Evolutionary conservation across 2,329 filamentous ascomycete species (phyloP).

Genomic region (Periglandula ipomoeae): DNA sequence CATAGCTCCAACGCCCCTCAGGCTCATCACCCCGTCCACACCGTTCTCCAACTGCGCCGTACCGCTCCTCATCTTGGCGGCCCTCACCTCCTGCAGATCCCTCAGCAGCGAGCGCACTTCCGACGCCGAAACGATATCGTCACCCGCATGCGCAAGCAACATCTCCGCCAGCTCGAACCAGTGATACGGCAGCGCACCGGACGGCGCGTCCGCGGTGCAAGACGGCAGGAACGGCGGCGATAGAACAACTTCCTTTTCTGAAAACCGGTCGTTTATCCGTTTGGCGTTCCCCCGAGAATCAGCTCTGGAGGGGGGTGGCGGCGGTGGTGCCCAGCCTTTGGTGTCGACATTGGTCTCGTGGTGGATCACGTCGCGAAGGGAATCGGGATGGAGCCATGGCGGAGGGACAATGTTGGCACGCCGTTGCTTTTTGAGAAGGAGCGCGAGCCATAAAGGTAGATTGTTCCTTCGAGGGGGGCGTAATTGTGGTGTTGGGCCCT

Average conservation of each 20-base stretch:
- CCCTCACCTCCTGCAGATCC: constrained; percentile 78
- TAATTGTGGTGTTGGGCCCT: constrained; percentile 72
- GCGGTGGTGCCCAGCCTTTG: constrained; percentile 68
- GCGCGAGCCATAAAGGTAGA: constrained; percentile 86
- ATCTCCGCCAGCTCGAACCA: constrained; percentile 90
- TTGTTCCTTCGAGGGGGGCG: constrained; percentile 71
- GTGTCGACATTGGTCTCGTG: constrained; percentile 67
- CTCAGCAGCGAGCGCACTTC: constrained; percentile 66
- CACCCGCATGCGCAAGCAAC: constrained; percentile 72
- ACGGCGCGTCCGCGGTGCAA: constrained; percentile 59
- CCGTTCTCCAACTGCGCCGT: constrained; percentile 62
- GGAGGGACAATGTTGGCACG: constrained; percentile 89
- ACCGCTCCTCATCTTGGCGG: constrained; percentile 77
- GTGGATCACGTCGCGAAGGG: constrained; percentile 68
- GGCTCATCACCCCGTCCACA: constrained; percentile 59
- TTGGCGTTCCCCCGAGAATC: constrained; percentile 36
- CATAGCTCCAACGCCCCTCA: constrained; percentile 79
- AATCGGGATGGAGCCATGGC: constrained; percentile 72
- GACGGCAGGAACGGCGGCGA: constrained; percentile 72
- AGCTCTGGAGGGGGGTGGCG: constrained; percentile 50
- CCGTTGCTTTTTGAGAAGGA: constrained; percentile 88
- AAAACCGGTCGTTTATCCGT: constrained; percentile 17
- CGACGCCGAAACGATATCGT: constrained; percentile 69
- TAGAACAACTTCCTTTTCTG: constrained; percentile 26
- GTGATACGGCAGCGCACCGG: constrained; percentile 77